phyloP scores from a whole-genome alignment of 78 protist genomes.

The Speleostelium caveatum region DNA sequence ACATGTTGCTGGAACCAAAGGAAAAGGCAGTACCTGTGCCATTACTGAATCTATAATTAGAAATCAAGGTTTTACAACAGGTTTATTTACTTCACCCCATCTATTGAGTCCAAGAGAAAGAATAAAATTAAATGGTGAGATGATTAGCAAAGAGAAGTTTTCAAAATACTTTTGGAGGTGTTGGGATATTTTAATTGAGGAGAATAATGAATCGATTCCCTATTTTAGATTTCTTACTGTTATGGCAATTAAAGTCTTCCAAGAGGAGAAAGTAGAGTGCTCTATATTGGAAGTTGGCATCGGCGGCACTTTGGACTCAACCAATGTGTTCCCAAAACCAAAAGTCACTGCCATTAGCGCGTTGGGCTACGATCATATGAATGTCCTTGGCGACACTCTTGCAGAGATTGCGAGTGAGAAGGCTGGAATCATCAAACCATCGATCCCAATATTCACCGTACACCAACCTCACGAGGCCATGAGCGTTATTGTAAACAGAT shows the following conservation, averaged over 20 bases:
- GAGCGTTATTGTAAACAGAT: conserved; percentile 15
- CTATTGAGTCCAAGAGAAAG: conserved; percentile 88
- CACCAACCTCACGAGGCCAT: conserved; percentile 80
- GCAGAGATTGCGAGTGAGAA: conserved; percentile 87
- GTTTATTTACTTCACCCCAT: conserved; percentile 94
- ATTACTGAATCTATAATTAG: conserved; percentile 83
- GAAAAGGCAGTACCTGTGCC: conserved; percentile 92
- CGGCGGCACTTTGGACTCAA: conserved; percentile 89
- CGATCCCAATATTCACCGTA: conserved; percentile 64
- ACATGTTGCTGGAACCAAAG: conserved; percentile 95
- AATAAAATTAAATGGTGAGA: conserved; percentile 85
- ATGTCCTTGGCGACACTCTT: conserved; percentile 88
- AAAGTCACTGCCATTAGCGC: conserved; percentile 83
- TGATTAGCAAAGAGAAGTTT: conserved; percentile 80
- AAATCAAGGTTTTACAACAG: conserved; percentile 85
- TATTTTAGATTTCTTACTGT: conserved; percentile 87
- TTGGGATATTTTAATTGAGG: conserved; percentile 49
- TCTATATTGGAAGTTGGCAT: conserved; percentile 91
- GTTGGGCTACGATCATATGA: conserved; percentile 87
- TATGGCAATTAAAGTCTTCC: conserved; percentile 77
- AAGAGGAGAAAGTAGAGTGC: conserved; percentile 79
- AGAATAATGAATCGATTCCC: neutral
- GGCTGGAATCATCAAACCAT: conserved; percentile 88
- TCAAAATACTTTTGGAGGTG: conserved; percentile 68
- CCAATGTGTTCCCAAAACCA: conserved; percentile 84